Percentiles rank a stretch among this genome's conserved stretches.
phyloP scores from a whole-genome alignment of 805 yeast genomes.

The Saccharomyces mikatae region DNA sequence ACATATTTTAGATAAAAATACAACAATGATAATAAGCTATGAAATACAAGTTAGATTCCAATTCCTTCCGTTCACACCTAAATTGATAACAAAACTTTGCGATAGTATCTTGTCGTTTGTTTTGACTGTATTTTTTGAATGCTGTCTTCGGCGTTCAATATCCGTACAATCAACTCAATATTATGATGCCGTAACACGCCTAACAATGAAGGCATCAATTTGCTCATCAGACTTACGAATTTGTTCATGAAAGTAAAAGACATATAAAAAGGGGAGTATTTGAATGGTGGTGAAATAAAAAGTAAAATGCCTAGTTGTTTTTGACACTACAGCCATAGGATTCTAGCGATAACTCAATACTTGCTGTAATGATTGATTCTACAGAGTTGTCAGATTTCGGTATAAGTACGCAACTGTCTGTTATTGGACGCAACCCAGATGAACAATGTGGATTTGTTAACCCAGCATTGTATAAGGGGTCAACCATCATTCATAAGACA shows the following conservation, averaged over 20 bases:
- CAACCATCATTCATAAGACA: conserved; percentile 8
- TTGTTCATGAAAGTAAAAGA: neutral
- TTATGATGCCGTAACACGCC: neutral
- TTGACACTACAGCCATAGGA: neutral
- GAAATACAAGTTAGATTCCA: too few species aligned
- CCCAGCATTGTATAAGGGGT: conserved; percentile 10
- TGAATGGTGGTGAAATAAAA: neutral
- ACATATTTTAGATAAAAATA: too few species aligned
- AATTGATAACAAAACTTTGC: neutral
- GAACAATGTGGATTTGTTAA: conserved; percentile 9
- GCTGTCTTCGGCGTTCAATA: neutral
- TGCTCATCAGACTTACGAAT: neutral
- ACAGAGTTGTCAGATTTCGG: conserved; percentile 1
- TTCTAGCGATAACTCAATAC: conserved; percentile 14
- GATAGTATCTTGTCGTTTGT: neutral
- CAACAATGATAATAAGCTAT: too few species aligned
- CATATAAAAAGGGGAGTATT: neutral
- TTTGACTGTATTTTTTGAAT: neutral
- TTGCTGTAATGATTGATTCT: neutral
- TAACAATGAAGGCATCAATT: neutral
- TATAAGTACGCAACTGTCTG: conserved; percentile 1
- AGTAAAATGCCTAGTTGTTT: neutral
- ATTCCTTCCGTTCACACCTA: too few species aligned
- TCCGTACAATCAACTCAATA: neutral
- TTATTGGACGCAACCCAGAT: conserved; percentile 8